Percentiles rank a stretch among this genome's conserved stretches.
Conservation (phyloP, 192 early-diverging fungal species). For the Coemansia asiatica region DNA sequence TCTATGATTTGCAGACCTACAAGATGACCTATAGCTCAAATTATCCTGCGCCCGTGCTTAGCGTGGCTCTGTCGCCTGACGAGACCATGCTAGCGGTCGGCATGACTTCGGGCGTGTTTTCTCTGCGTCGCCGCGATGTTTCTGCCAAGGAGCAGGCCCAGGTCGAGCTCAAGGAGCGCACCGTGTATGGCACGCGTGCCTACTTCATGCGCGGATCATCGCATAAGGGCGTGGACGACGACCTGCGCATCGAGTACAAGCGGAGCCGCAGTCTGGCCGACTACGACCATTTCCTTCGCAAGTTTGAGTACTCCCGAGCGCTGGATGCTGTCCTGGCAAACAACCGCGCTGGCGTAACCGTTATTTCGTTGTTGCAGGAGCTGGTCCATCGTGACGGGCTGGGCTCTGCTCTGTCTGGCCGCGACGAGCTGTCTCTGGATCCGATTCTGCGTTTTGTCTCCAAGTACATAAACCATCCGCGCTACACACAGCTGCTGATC, state of each 20-base stretch:
- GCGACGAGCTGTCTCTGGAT: constrained; percentile 85
- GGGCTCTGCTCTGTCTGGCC: constrained; percentile 71
- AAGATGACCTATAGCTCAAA: constrained; percentile 83
- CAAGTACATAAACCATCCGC: constrained; percentile 77
- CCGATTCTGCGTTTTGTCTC: constrained; percentile 81
- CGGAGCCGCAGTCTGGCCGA: constrained; percentile 63
- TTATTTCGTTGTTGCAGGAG: constrained; percentile 84
- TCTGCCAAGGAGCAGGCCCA: constrained; percentile 68
- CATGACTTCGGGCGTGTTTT: constrained; percentile 86
- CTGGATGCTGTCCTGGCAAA: constrained; percentile 79
- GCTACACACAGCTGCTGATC: constrained; percentile 74
- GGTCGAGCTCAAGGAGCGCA: constrained; percentile 28
- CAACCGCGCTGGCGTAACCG: constrained; percentile 61
- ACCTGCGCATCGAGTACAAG: constrained; percentile 74
- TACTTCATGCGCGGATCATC: constrained; percentile 70
- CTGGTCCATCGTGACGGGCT: constrained; percentile 85
- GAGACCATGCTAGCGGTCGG: constrained; percentile 88
- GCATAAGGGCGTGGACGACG: constrained; percentile 61
- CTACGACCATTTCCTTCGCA: constrained; percentile 83
- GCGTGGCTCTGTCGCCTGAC: constrained; percentile 87
- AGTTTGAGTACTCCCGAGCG: constrained; percentile 87
- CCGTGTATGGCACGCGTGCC: constrained; percentile 63
- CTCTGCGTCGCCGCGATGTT: constrained; percentile 79
- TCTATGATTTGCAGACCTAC: constrained; percentile 85
- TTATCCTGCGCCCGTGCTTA: constrained; percentile 88